Percentiles rank a stretch among this genome's conserved stretches.
phyloP scores from a whole-genome alignment of 306 rosid genomes.

The Biancaea sappan region DNA sequence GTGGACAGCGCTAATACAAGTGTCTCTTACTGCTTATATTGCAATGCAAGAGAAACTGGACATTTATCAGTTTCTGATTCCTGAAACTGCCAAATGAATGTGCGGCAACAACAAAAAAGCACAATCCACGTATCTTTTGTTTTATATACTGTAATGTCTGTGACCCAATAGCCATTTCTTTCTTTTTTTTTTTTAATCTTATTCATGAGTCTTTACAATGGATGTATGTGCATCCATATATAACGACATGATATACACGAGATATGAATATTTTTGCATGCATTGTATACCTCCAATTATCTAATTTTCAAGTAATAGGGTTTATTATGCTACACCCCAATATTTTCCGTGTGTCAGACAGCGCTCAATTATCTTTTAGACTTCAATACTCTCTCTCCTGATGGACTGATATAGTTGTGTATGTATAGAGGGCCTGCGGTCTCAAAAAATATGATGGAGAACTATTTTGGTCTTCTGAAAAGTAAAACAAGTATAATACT shows the following conservation, averaged over 20 bases:
- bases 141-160: conserved; percentile 52
- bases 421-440: conserved; percentile 55
- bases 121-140: conserved; percentile 36
- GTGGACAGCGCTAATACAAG: conserved; percentile 50
- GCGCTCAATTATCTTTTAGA: conserved; percentile 45
- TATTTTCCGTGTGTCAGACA: conserved; percentile 40
- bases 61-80: conserved; percentile 45
- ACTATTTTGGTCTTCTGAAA: conserved; percentile 58
- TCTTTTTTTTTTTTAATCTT: conserved; percentile 4
- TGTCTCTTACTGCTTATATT: conserved; percentile 38
- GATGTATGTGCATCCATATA: conserved; percentile 37
- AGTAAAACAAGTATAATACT: conserved; percentile 43
- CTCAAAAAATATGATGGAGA: conserved; percentile 73
- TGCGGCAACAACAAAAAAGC: conserved; percentile 40
- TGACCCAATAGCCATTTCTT: conserved; percentile 48
- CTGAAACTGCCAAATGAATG: conserved; percentile 56
- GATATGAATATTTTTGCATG: conserved; percentile 32
- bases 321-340: conserved; percentile 26
- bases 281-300: background rate
- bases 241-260: conserved; percentile 30
- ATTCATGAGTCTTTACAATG: background rate
- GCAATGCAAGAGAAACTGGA: conserved; percentile 36
- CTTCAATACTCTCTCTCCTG: conserved; percentile 18
- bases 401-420: background rate
- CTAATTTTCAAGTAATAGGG: conserved; percentile 19